Evolutionary conservation across 805 yeast species (phyloP), one percentile per base, ranked within the genome.

Genomic region (Candida xyloterini): DNA sequence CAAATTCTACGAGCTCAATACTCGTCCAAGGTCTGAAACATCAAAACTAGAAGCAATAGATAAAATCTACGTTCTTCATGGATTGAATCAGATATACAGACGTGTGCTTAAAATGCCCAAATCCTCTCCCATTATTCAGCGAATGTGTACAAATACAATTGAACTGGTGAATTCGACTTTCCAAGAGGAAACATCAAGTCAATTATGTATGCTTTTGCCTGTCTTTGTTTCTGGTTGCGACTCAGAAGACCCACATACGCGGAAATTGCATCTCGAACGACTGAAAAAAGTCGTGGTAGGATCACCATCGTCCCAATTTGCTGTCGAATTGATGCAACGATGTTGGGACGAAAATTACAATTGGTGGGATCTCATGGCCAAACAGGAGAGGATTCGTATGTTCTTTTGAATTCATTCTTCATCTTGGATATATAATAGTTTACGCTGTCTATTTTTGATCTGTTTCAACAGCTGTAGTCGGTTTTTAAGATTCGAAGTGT

Each of bases 401-500:
- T 62, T 76, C 30, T 56, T 74, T 45, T 76, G 53, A 55, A 23
- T 13, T 13, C 30, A 28, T 16, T 26, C 46, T 9, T 54, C 52
- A 24, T 54, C 57, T 9, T 47, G 57, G 26, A 56, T 54, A 33
- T 48, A 58, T 47, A 57, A 27, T 10, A 56, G 15, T 33, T 47
- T 46, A 3, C 40, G 40, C 16, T 46, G 38, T 24, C 48, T 45
- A 37, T 14, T 44, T 45, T 51, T 73, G 16, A 27, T 30, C 5
- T 18, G 21, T 8, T 22, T 71, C 56, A 89, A 73, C 52, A 79
- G 84, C 18, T 70, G 68, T 43, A 89, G 69, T 48, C 89, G 74
- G 43, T 82, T 82, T 49, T 74, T 72, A 67, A 88, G 65, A 15
- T 68, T 68, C 3, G 88, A 84, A 15, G 81, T 80, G 43, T 79